Evolutionary conservation across 805 yeast species (phyloP).

Genomic region (Priceomyces castillae): DNA sequence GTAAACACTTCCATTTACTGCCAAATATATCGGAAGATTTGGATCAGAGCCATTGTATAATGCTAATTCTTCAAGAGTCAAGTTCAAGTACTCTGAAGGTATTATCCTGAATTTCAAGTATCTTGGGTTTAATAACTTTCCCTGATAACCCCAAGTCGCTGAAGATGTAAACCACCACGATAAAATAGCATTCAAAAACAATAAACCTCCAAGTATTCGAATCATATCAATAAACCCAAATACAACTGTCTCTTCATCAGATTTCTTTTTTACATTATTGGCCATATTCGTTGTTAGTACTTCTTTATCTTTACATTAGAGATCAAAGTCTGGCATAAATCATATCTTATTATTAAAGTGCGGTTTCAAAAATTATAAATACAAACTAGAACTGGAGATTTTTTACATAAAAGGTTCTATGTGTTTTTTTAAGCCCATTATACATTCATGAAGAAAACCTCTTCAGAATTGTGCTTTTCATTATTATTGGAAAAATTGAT

Average conservation of each 20-base stretch:
- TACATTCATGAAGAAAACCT: constrained; percentile 25
- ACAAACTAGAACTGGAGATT: too few species aligned
- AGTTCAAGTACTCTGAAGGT: constrained; percentile 16
- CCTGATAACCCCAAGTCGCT: constrained; percentile 59
- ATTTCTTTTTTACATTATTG: neutral
- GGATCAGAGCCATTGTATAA: constrained; percentile 50
- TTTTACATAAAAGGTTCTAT: too few species aligned
- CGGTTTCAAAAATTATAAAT: too few species aligned
- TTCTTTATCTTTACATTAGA: neutral
- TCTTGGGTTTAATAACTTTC: constrained; percentile 44
- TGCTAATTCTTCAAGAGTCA: constrained; percentile 48
- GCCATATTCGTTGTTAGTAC: constrained; percentile 3
- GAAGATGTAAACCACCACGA: constrained; percentile 62
- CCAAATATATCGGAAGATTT: constrained; percentile 53
- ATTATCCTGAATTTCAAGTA: constrained; percentile 32
- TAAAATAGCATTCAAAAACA: constrained; percentile 44
- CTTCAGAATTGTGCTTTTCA: constrained; percentile 17
- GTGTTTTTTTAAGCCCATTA: neutral
- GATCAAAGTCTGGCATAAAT: too few species aligned
- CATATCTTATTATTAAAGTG: too few species aligned
- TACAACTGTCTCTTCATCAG: constrained; percentile 1
- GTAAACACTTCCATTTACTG: constrained; percentile 57
- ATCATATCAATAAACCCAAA: constrained; percentile 40
- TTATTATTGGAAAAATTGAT: constrained; percentile 27
- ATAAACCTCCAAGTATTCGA: constrained; percentile 44